Evolutionary conservation across 139 green algal genomes (phyloP).

Genomic region (Tetratostichococcus sp.): DNA sequence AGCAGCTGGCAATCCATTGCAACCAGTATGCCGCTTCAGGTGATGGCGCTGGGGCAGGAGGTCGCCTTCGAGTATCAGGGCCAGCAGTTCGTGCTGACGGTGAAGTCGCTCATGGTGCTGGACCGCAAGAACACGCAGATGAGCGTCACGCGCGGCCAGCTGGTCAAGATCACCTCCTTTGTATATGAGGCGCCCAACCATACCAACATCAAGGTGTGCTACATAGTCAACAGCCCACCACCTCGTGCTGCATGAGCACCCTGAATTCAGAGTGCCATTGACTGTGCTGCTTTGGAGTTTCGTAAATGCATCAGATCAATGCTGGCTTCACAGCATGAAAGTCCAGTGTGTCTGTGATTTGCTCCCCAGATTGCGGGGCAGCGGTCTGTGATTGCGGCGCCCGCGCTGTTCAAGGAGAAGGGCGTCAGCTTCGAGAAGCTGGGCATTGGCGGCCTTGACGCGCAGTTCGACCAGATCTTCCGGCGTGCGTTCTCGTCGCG

Average conservation of each 20-base stretch:
- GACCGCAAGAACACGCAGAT: slow-evolving; percentile 19
- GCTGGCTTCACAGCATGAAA: no score
- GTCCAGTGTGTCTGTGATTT: no score
- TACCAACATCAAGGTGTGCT: background rate
- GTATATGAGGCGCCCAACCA: slow-evolving; percentile 44
- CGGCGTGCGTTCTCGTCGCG: slow-evolving; percentile 91
- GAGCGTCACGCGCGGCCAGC: slow-evolving; percentile 36
- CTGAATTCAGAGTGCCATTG: no score
- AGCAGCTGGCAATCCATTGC: no score
- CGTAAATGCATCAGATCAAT: no score
- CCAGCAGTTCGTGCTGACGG: slow-evolving; percentile 69
- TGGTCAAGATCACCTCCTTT: slow-evolving; percentile 55
- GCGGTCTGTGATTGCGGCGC: slow-evolving; percentile 48
- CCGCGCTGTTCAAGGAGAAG: slow-evolving; percentile 93
- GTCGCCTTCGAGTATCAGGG: slow-evolving; percentile 86
- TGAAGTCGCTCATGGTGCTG: slow-evolving; percentile 49
- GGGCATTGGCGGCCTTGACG: slow-evolving; percentile 94
- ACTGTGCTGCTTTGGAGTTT: no score
- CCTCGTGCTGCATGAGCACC: background rate
- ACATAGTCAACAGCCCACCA: no score
- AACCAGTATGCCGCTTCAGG: slow-evolving; percentile 37
- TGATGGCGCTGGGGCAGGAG: slow-evolving; percentile 74
- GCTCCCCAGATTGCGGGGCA: slow-evolving; percentile 79
- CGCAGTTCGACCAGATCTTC: slow-evolving; percentile 98
- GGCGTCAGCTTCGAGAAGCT: slow-evolving; percentile 95